Conservation (phyloP, 2,329 filamentous ascomycete genomes). For the Tolypocladium capitatum region DNA sequence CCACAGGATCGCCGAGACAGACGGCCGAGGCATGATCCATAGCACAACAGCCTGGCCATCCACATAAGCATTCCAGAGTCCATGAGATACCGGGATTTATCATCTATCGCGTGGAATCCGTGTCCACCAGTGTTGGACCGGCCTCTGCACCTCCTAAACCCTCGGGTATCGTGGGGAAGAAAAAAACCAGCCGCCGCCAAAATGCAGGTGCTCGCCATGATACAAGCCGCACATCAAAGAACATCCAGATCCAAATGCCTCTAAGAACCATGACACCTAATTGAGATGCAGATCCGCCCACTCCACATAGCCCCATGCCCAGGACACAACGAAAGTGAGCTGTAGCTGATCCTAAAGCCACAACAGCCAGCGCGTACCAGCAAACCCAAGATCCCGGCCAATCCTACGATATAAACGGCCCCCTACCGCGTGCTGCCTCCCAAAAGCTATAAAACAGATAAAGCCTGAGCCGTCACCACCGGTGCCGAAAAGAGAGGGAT, state of each 20-base stretch:
- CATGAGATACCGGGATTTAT: background rate
- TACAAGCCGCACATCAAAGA: slow-evolving; percentile 13
- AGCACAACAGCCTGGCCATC: background rate
- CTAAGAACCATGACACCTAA: slow-evolving; percentile 6
- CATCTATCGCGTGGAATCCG: background rate
- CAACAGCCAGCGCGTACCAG: background rate
- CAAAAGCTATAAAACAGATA: background rate
- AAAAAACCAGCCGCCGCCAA: slow-evolving; percentile 12
- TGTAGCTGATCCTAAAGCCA: background rate
- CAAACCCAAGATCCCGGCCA: background rate
- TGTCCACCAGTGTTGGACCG: slow-evolving; percentile 6
- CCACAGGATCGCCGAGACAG: too few species aligned
- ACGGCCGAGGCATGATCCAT: too few species aligned
- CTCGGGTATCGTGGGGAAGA: slow-evolving; percentile 16
- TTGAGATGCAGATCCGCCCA: slow-evolving; percentile 6
- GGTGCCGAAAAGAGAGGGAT: slow-evolving; percentile 10
- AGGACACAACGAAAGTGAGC: background rate
- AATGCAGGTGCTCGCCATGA: slow-evolving; percentile 14
- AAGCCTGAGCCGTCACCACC: too few species aligned
- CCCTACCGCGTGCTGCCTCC: background rate
- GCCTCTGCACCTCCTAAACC: slow-evolving; percentile 9
- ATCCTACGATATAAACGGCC: background rate
- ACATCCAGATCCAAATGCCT: slow-evolving; percentile 10
- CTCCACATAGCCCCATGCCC: slow-evolving; percentile 2
- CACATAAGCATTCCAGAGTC: background rate